phyloP scores from a whole-genome alignment of 164 flowering plant genomes.

The Warburgia ugandensis region DNA sequence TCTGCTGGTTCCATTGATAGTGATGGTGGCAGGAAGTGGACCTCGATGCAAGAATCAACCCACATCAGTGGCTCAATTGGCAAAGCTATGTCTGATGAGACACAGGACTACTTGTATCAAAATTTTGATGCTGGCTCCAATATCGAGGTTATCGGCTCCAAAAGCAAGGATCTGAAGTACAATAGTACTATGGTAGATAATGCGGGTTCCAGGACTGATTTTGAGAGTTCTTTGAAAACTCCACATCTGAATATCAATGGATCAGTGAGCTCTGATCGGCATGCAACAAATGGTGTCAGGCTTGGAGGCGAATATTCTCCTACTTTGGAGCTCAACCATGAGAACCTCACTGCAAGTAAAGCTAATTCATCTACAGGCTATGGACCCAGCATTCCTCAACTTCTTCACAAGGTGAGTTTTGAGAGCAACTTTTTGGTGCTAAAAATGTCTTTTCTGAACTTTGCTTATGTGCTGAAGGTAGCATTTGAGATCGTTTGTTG shows the following conservation, averaged over 20 bases:
- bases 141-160: constrained; percentile 30
- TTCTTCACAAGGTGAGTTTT: constrained; percentile 76
- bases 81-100: constrained; percentile 45
- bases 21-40: constrained; percentile 83
- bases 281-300: constrained; percentile 17
- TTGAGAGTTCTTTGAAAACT: constrained; percentile 36
- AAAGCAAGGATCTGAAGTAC: constrained; percentile 36
- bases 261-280: constrained; percentile 30
- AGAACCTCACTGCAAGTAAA: constrained; percentile 29
- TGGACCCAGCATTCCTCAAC: constrained; percentile 87
- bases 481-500: too few relatives aligned
- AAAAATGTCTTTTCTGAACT: too few relatives aligned
- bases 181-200: constrained; percentile 24
- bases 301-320: constrained; percentile 26
- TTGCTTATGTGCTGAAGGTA: too few relatives aligned
- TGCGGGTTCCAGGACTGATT: constrained; percentile 25
- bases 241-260: constrained; percentile 51
- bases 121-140: constrained; percentile 34
- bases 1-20: constrained; percentile 76
- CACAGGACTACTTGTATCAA: constrained; percentile 35
- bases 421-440: too few relatives aligned
- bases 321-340: constrained; percentile 29
- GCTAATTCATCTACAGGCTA: constrained; percentile 36
- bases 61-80: constrained; percentile 30
- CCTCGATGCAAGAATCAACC: constrained; percentile 56